Base-by-base conservation (phyloP, 2,329 filamentous ascomycete species). In the Cercospora sesami region DNA sequence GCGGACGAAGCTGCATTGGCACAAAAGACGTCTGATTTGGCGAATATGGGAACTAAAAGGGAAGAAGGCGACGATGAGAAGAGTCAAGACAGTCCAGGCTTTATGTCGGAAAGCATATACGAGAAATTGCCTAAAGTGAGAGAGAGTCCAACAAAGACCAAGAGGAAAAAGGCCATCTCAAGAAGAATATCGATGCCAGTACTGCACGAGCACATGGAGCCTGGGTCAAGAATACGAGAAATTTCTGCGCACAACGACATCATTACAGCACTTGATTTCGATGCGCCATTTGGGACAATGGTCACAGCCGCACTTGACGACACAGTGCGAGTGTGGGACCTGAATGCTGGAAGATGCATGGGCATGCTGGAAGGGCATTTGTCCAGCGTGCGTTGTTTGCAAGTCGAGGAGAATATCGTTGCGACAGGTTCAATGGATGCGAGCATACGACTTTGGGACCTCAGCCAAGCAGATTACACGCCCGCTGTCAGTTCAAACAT, bases 51-150 rank as follows among this genome's bases (percentile, higher is more conserved):
- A 74, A 70, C 83, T 9, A 70, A 69, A 80, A 81, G 88, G 75
- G 70, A 83, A 33, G 67, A 73, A 72, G 81, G 91, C 77, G 80
- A 65, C 69, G 75, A 57, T 69, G 76, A 53, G 45, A 78, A 80
- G 67, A 81, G 59, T 4, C 68, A 67, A 45, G 82, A 82, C 75
- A 83, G 85, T 72, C 83, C 83, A 5, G 86, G 86, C 0, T 99
- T 98, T 83, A 98, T 98, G 95, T 97, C 95, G 3, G 93, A 97
- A 79, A 97, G 94, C 12, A 92, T 99, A 73, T 99, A 98, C 79
- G 91, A 96, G 73, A 97, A 97, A 80, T 83, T 99, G 8, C 92
- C 94, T 0, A 78, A 75, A 31, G 62, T 69, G n/a, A 71, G 69
- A 31, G 72, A 86, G 7, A 69, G 31, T 10, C 63, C 72, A 14